Evolutionary conservation across 2,329 filamentous ascomycete species (phyloP).

Genomic region (Onygena corvina): DNA sequence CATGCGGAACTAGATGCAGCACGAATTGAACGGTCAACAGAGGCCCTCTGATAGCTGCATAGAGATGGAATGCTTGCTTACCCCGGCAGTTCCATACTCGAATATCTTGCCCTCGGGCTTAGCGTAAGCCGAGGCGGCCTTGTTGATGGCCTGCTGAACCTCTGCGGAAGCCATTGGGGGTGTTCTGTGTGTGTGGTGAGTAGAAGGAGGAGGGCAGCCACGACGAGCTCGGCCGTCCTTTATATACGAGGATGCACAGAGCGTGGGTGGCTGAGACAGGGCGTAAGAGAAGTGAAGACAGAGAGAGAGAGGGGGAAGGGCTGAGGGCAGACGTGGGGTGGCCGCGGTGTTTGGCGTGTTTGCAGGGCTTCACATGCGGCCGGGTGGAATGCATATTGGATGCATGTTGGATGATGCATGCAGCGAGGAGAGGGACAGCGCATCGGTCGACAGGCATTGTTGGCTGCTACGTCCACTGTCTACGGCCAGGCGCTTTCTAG

Average conservation of each 20-base stretch:
- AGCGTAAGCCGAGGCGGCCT: slow-evolving; percentile 38
- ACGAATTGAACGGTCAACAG: slow-evolving; percentile 13
- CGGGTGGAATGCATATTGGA: background rate
- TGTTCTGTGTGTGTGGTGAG: slow-evolving; percentile 5
- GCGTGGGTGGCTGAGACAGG: too few relatives aligned
- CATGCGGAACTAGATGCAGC: slow-evolving; percentile 48
- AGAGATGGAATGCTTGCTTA: slow-evolving; percentile 32
- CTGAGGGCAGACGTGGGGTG: slow-evolving; percentile 3
- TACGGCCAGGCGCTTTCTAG: background rate
- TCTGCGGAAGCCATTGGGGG: slow-evolving; percentile 33
- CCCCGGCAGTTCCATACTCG: slow-evolving; percentile 50
- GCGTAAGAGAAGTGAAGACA: too few relatives aligned
- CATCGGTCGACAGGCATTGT: too few relatives aligned
- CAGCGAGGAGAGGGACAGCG: too few relatives aligned
- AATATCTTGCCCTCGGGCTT: slow-evolving; percentile 42
- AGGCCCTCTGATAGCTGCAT: slow-evolving; percentile 9
- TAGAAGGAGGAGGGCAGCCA: background rate
- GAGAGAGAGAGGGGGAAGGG: background rate
- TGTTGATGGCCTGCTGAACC: slow-evolving; percentile 35
- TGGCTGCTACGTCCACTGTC: too few relatives aligned
- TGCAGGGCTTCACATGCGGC: slow-evolving; percentile 2
- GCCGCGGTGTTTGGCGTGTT: background rate
- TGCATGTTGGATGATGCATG: too few relatives aligned
- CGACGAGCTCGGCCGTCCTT: background rate
- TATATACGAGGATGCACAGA: background rate